Evolutionary conservation across 345 rosid species (phyloP).

Genomic region (Gossypium turneri): DNA sequence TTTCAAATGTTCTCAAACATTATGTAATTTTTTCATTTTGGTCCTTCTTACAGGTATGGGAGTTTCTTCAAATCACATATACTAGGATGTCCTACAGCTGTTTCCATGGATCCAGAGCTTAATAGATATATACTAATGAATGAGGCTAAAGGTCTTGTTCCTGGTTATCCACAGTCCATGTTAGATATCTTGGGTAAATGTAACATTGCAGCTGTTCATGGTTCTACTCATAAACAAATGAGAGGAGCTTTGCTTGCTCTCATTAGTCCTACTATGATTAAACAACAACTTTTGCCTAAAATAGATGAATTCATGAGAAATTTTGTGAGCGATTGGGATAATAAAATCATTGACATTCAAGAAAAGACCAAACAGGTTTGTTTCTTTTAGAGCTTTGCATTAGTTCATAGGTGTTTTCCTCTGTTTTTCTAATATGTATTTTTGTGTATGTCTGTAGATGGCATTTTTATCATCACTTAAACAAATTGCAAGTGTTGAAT

Average conservation of each 20-base stretch:
- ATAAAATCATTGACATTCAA: conserved; percentile 28
- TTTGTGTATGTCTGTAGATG: conserved; percentile 38
- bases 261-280: conserved; percentile 73
- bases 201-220: conserved; percentile 96
- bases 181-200: conserved; percentile 82
- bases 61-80: conserved; percentile 88
- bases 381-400: no score
- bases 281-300: conserved; percentile 69
- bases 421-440: conserved; percentile 10
- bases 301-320: conserved; percentile 81
- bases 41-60: conserved; percentile 53
- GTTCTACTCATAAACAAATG: conserved; percentile 75
- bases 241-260: conserved; percentile 78
- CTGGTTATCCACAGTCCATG: conserved; percentile 96
- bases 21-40: neutral
- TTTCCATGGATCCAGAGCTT: conserved; percentile 94
- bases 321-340: conserved; percentile 68
- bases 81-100: conserved; percentile 84
- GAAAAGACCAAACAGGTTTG: conserved; percentile 78
- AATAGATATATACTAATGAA: conserved; percentile 80
- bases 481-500: conserved; percentile 56
- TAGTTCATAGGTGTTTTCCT: neutral
- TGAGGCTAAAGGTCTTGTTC: conserved; percentile 87
- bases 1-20: neutral
- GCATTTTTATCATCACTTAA: conserved; percentile 66